Evolutionary conservation across 495 filamentous ascomycete genomes (phyloP), one percentile per base, ranked within the genome.

Genomic region (Xylaria venustula): DNA sequence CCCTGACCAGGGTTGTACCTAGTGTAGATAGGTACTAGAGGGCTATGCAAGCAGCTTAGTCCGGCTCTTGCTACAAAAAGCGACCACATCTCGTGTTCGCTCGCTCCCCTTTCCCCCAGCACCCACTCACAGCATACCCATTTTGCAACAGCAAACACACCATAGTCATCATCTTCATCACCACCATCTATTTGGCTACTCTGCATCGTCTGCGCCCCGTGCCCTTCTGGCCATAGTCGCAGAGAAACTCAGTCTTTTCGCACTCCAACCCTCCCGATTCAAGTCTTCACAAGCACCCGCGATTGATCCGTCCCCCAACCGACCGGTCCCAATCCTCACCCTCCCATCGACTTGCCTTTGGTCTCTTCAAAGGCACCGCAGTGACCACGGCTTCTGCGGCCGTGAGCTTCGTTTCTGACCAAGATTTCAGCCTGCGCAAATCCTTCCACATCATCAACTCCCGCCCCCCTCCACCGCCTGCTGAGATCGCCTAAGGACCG

Each of bases 331-430:
- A 9, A 41, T 51, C 36, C 2, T 34, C 22, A 7, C 25, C 12
- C 17, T 3, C 14, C 23, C 20, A 5, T 59, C 61, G 69, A 72
- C 70, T 70, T 73, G 86, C 85, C 87, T 88, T 88, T 88, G 85
- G 84, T 81, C 79, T 75, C 70, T n/a, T 85, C 86, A 88, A 90
- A 89, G 87, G 84, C 81, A 75, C 75, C 66, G 57, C 63, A 63
- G 61, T 74, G 81, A 90, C 69, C 77, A 93, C 90, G 90, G 89
- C 88, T 87, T 75, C 74, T 70, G 72, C 73, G 82, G 87, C 87
- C 86, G 83, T 83, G 53, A 74, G 72, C 60, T 75, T 81, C 60
- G 79, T 86, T 67, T 87, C 81, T 77, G 85, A 91, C 81, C 89
- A 93, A 90, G 85, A 92, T 95, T 91, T 79, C 77, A 77, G 79